phyloP scores from a whole-genome alignment of 129 eudicot species.

The Flaveria trinervia region DNA sequence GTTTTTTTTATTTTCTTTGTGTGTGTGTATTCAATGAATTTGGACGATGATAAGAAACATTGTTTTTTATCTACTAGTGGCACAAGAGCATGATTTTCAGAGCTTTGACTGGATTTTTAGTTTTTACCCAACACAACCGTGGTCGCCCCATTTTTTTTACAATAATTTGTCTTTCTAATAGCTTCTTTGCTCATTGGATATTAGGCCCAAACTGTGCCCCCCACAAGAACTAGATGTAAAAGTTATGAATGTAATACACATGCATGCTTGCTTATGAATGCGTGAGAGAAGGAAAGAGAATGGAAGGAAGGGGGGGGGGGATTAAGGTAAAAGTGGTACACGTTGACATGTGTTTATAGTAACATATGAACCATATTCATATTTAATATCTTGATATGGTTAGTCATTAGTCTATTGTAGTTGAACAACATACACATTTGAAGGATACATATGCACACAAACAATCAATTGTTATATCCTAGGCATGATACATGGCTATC shows the following conservation, averaged over 20 bases:
- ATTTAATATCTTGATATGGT: constrained; percentile 3
- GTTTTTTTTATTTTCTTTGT: no score
- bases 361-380: not conserved
- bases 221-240: not conserved
- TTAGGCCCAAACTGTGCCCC: not conserved
- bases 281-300: not conserved
- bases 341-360: not conserved
- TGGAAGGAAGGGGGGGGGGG: not conserved
- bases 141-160: not conserved
- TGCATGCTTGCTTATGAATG: not conserved
- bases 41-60: not conserved
- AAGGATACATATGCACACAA: not conserved
- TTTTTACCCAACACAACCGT: constrained; percentile 4
- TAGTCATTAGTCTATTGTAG: not conserved
- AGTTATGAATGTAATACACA: not conserved
- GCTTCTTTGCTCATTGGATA: not conserved
- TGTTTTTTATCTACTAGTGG: not conserved
- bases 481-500: constrained; percentile 21
- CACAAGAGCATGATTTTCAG: not conserved
- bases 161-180: not conserved
- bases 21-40: not conserved
- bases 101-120: not conserved
- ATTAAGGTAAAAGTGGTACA: not conserved
- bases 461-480: not conserved
- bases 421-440: not conserved